A percentile compares a stretch with the other conserved stretches of the same genome.
Conservation (phyloP, 1,284 basidiomycete genomes). For the Schizophyllum amplum region DNA sequence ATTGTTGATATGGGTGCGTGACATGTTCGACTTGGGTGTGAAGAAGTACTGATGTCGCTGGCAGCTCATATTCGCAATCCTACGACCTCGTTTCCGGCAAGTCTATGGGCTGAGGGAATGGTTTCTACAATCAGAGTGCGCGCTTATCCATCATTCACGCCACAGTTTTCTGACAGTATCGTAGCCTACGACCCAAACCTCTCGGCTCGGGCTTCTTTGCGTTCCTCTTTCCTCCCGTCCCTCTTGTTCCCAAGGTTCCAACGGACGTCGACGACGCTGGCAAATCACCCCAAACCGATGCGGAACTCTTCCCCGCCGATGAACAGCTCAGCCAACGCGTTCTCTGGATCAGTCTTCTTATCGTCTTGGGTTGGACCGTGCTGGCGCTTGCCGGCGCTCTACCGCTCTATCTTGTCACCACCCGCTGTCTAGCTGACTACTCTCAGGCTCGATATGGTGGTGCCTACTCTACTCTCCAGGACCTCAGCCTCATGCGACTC, state of each 20-base stretch:
- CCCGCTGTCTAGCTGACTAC: conserved; percentile 57
- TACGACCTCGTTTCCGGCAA: conserved; percentile 62
- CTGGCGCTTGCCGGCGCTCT: conserved; percentile 59
- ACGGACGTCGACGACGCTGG: conserved; percentile 47
- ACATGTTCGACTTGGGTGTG: conserved; percentile 2
- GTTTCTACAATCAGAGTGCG: conserved; percentile 65
- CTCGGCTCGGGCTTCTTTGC: conserved; percentile 51
- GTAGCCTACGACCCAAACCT: conserved; percentile 43
- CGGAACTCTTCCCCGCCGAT: conserved; percentile 59
- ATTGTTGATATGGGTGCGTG: conserved; percentile 57
- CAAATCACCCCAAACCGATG: conserved; percentile 38
- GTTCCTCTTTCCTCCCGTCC: conserved; percentile 62
- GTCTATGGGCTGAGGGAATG: conserved; percentile 65
- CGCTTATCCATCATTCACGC: conserved; percentile 11
- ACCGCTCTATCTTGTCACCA: conserved; percentile 61
- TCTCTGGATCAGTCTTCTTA: conserved; percentile 54
- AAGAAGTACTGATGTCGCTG: conserved; percentile 6
- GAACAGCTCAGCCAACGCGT: conserved; percentile 62
- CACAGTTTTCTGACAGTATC: conserved; percentile 5
- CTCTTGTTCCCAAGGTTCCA: conserved; percentile 53
- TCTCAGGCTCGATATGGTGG: conserved; percentile 43
- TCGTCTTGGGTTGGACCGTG: conserved; percentile 58
- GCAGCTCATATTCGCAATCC: conserved; percentile 56
- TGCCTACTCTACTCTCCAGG: conserved; percentile 58
- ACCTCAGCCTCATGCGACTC: conserved; percentile 67